Base-by-base conservation (phyloP, 495 filamentous ascomycete genomes). In the Neurospora sp. region DNA sequence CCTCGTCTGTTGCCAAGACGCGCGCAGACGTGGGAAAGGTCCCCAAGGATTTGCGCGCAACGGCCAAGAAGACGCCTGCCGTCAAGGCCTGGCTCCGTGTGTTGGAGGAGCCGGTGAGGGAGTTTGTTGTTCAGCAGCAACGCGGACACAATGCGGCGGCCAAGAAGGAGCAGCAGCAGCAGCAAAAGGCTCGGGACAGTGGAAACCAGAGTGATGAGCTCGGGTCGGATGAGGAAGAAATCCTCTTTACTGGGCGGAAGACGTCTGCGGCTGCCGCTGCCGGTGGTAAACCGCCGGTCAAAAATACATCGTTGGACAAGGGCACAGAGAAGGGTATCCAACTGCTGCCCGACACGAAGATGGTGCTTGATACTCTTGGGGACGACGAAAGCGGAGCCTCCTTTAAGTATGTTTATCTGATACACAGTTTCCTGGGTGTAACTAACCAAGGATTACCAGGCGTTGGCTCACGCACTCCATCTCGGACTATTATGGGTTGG, bases 381-480 rank as follows among this genome's bases (percentile, higher is more conserved):
- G 90, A 92, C 70, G 94, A 94, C 74, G 86, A 88, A 70, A 87
- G 89, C 14, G 93, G 91, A 45, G 87, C 89, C 27, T 65, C 53
- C 10, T 97, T 97, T 82, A 93, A 92, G 91, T 96, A 82, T 75
- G 92, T 71, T 48, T 69, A 38, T 48, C 74, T 71, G 16, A 65
- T 22, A 8, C 35, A 37, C 35, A 37, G 35, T 5, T 37, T 37
- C 5, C 35, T 37, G 35, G 35, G 35, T 70, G 16, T 71, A 39
- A 68, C 41, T 61, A 12, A 73, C 38, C 27, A 40, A 35, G n/a
- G 14, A 1, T 31, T n/a, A 22, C 4, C 59, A 96, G 93, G 74
- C 91, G 96, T 69, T 99, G 93, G 92, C 88, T 99, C 71, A 94
- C 97, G 5, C 94, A 99, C 82, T 91, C 90, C 69, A 93, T 99